A percentile compares a stretch with the other conserved stretches of the same genome.
phyloP scores from a whole-genome alignment of 75 land plant species.

The Adiantum capillusveneris region DNA sequence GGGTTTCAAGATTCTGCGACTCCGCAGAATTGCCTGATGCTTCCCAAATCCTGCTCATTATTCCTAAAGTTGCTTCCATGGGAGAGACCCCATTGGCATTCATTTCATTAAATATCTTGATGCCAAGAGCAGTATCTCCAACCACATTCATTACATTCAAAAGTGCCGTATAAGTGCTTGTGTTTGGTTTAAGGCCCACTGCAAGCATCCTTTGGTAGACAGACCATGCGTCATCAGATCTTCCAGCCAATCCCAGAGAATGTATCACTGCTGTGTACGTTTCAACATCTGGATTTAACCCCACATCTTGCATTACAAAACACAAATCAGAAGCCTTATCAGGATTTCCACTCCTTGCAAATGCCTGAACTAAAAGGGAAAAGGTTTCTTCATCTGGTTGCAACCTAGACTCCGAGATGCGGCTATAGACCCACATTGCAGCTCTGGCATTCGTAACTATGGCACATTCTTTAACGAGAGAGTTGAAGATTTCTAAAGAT shows the following conservation, averaged over 20 bases:
- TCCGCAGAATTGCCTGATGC: neutral
- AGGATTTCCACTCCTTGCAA: neutral
- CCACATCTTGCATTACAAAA: conserved; percentile 2
- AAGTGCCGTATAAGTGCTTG: neutral
- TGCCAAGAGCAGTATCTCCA: neutral
- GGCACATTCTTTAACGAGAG: neutral
- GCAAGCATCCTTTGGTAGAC: conserved; percentile 5
- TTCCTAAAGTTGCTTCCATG: neutral
- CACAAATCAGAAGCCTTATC: conserved; percentile 3
- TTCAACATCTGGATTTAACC: neutral
- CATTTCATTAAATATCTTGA: neutral
- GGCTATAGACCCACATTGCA: neutral
- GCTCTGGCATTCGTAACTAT: neutral
- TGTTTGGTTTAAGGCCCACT: neutral
- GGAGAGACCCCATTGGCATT: neutral
- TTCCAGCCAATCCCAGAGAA: neutral
- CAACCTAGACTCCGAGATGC: neutral
- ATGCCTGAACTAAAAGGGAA: neutral
- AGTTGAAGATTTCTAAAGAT: neutral
- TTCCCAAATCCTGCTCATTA: neutral
- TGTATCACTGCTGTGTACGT: neutral
- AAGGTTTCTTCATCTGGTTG: neutral
- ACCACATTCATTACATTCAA: neutral
- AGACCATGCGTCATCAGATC: conserved; percentile 4
- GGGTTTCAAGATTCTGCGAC: neutral